Base-by-base conservation (phyloP, 208 protist species). In the Acanthamoeba castellanii region DNA sequence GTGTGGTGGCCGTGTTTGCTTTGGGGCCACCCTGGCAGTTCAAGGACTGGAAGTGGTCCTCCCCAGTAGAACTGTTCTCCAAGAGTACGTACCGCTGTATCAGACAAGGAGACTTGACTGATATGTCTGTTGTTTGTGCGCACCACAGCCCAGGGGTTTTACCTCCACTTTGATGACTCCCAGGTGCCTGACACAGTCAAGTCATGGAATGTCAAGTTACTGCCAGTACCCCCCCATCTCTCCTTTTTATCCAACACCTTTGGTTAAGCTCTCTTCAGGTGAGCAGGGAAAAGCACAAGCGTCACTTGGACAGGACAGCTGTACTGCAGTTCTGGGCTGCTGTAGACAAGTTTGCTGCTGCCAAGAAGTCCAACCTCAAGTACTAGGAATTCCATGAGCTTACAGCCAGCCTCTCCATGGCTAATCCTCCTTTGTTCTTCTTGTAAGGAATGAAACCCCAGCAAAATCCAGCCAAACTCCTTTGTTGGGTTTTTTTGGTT, bases 31-130 rank as follows among this genome's bases (percentile, higher is more conserved):
- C 82, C 7, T 89, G 82, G 82, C 82, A 89, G 50, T 89, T 89
- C 47, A 89, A 89, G n/a, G 55, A 66, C 82, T 89, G 82, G 82
- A 89, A 89, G 50, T 89, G 82, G 82, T 89, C 82, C 14, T 57
- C 45, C 7, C 82, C 82, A 2, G 82, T 89, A 37, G 82, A 89
- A 30, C 55, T 89, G 27, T 89, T 89, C 55, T 9, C 82, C 45
- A 89, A 89, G 45, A 66, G 82, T 89, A 64, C 34, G 9, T 1
- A 78, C n/a, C 2, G 70, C 61, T n/a, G 61, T n/a, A 27, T 18
- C 16, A 7, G 1, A 7, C 5, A 27, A n/a, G n/a, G n/a, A 7
- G 61, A 27, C 16, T 68, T 68, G 61, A 27, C 4, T 68, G 16
- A 68, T 4, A 18, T n/a, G 22, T n/a, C 1, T 37, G 22, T 72